Conservation (phyloP, 306 rosid species). For the Glycine soja region DNA sequence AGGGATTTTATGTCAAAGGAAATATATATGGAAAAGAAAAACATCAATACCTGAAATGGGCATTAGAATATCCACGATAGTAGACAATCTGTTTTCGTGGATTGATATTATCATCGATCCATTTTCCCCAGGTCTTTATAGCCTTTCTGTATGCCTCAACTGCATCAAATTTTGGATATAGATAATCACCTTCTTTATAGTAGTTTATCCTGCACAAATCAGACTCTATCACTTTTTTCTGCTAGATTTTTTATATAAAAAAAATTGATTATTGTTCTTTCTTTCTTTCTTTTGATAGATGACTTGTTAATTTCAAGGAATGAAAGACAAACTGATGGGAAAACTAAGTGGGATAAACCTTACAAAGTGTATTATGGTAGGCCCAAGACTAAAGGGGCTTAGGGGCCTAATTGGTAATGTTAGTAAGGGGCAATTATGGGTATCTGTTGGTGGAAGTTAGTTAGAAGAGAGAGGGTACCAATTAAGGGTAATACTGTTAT, state of each 20-base stretch:
- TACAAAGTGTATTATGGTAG: too few species aligned
- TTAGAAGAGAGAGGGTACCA: too few species aligned
- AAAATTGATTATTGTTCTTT: background rate
- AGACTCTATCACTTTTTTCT: slow-evolving; percentile 36
- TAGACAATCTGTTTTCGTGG: slow-evolving; percentile 76
- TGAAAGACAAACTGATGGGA: background rate
- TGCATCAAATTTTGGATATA: slow-evolving; percentile 79
- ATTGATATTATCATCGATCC: slow-evolving; percentile 78
- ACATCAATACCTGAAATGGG: slow-evolving; percentile 84
- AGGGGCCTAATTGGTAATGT: too few species aligned
- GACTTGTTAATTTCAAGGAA: slow-evolving; percentile 25
- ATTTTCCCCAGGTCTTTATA: slow-evolving; percentile 83
- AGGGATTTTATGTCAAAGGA: slow-evolving; percentile 17
- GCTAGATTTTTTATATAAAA: background rate
- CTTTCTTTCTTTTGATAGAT: slow-evolving; percentile 5
- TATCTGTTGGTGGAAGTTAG: too few species aligned
- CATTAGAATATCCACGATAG: slow-evolving; percentile 93
- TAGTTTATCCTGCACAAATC: slow-evolving; percentile 78
- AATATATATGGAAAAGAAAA: background rate
- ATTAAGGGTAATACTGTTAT: too few species aligned
- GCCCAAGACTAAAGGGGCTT: too few species aligned
- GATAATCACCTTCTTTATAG: slow-evolving; percentile 78
- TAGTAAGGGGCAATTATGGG: too few species aligned
- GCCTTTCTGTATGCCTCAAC: slow-evolving; percentile 87
- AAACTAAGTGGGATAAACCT: too few species aligned